Evolutionary conservation across 2,329 filamentous ascomycete genomes (phyloP).

Genomic region (Lecanosticta acicola): DNA sequence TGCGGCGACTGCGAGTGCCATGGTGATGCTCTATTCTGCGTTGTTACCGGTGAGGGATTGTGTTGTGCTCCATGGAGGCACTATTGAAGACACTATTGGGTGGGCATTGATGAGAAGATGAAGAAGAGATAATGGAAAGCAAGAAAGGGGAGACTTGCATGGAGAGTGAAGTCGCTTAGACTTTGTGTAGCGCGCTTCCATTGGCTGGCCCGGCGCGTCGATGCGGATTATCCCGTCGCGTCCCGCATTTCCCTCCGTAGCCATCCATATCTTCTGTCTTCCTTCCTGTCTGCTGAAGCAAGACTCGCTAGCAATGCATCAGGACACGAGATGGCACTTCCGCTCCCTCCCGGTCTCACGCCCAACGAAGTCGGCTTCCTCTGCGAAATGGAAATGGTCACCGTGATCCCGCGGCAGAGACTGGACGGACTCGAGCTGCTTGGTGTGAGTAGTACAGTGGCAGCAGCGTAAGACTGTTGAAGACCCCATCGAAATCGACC

Average conservation of each 20-base stretch:
- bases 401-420: conserved; percentile 82
- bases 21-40: conserved; percentile 1
- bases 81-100: too few relatives aligned
- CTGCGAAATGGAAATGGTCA: conserved; percentile 96
- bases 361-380: conserved; percentile 88
- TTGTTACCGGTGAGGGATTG: background rate
- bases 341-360: conserved; percentile 62
- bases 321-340: conserved; percentile 51
- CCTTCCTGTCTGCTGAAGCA: background rate
- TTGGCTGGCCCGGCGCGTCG: too few relatives aligned
- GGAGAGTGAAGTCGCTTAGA: background rate
- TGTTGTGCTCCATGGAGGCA: too few relatives aligned
- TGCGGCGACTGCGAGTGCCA: conserved; percentile 19
- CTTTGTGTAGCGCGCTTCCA: too few relatives aligned
- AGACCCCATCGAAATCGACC: background rate
- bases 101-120: conserved; percentile 2
- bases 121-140: background rate
- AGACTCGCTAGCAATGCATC: conserved; percentile 8
- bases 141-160: too few relatives aligned
- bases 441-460: conserved; percentile 56
- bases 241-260: too few relatives aligned
- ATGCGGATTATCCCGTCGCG: too few relatives aligned
- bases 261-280: background rate
- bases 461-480: conserved; percentile 22
- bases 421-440: conserved; percentile 81